Base-by-base conservation (phyloP, 83 land plant species). In the Isoetes engelmannii region DNA sequence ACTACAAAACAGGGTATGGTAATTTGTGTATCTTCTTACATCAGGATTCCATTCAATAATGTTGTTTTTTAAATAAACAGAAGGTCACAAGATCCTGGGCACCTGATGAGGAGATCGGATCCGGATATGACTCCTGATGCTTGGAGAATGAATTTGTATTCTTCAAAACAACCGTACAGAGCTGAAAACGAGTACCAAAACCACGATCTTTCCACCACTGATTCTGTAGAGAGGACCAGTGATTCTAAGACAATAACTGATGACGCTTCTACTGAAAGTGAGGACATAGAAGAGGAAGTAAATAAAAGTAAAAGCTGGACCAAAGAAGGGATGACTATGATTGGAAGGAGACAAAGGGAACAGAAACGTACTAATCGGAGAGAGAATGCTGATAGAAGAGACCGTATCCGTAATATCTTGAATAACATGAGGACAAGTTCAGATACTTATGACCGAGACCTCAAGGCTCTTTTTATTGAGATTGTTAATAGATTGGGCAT, bases 161-260 rank as follows among this genome's bases (percentile, higher is more conserved):
- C 37, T 28, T 28, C 37, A 28, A 28, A 28, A 28, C 37, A 28
- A 28, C 37, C 37, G 1, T 28, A 28, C 2, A 28, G 37, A 2
- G 37, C 37, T 28, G 37, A 28, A 28, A 28, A 28, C 37, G 37
- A 28, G 37, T 28, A 28, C 37, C 37, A 28, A 28, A 28, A 28
- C 37, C 37, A 28, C 2, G 37, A 28, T 2, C 37, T 28, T 28
- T 28, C 37, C 37, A 28, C 37, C 37, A 28, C 37, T 28, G 55
- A 12, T 59, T 12, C 8, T 19, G 10, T 7, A 18, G 62, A 59
- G 10, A 59, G 62, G 28, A 59, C 4, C 19, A 59, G 62, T 42
- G 62, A 59, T 18, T 59, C 62, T 19, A 59, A 59, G 19, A 59
- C 62, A 12, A 59, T 59, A 20, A 59, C 62, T 19, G 62, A 59